A percentile compares a stretch with the other conserved stretches of the same genome.
phyloP scores from a whole-genome alignment of 148 eudicot species.

The Persicaria tinctoria region DNA sequence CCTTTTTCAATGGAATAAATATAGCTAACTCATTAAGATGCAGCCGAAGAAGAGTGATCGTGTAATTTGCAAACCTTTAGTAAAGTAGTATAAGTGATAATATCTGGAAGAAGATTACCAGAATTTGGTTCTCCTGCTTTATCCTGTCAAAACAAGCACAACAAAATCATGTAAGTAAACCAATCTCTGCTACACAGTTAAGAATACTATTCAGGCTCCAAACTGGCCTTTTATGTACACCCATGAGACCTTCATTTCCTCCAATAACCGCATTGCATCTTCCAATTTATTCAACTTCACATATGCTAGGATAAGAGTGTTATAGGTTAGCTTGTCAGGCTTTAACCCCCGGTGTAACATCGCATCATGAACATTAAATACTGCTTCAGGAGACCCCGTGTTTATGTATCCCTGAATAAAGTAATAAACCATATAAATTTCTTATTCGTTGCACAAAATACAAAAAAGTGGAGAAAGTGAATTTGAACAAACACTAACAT shows the following conservation, averaged over 20 bases:
- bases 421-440: neutral
- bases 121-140: constrained; percentile 26
- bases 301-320: constrained; percentile 53
- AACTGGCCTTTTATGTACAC: constrained; percentile 43
- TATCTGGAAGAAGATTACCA: constrained; percentile 43
- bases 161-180: constrained; percentile 13
- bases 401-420: constrained; percentile 48
- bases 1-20: neutral
- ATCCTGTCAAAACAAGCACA: constrained; percentile 38
- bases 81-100: constrained; percentile 53
- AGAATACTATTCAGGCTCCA: constrained; percentile 34
- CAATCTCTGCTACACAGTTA: neutral
- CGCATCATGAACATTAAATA: constrained; percentile 43
- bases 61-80: constrained; percentile 36
- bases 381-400: constrained; percentile 44
- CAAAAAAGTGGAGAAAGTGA: constrained; percentile 10
- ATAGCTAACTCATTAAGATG: neutral
- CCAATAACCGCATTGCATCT: constrained; percentile 38
- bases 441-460: neutral
- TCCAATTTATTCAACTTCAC: constrained; percentile 42
- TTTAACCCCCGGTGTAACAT: constrained; percentile 45
- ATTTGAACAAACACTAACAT: neutral
- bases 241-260: constrained; percentile 66
- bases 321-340: constrained; percentile 62
- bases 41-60: neutral